A percentile compares a stretch with the other conserved stretches of the same genome.
phyloP scores from a whole-genome alignment of 2,329 filamentous ascomycete species.

The Daldinia sp. region DNA sequence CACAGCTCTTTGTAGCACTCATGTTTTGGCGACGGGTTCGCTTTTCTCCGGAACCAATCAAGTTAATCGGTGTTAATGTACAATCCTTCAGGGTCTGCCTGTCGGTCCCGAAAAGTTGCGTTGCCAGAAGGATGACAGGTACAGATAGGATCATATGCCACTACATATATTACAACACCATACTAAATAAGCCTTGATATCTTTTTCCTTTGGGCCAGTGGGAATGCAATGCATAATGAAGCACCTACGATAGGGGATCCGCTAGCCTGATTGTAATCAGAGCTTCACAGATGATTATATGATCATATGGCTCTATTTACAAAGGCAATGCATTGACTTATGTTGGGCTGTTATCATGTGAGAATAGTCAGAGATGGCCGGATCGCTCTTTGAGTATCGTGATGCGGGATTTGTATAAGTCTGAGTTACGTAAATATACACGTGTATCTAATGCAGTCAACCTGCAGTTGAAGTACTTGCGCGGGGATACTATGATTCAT shows the following conservation, averaged over 20 bases:
- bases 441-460: conserved; percentile 1
- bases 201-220: not conserved
- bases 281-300: not conserved
- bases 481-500: not conserved
- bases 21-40: not conserved
- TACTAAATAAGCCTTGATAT: not conserved
- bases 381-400: not conserved
- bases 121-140: not conserved
- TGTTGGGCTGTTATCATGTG: not conserved
- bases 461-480: not conserved
- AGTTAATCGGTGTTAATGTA: not conserved
- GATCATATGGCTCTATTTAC: not conserved
- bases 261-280: not conserved
- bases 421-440: not conserved
- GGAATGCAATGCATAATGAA: not conserved
- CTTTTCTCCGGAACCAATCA: not conserved
- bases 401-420: not conserved
- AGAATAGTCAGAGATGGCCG: not conserved
- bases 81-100: not conserved
- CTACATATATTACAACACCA: not conserved
- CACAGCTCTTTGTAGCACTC: not conserved
- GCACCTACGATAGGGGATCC: not conserved
- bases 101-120: conserved; percentile 2
- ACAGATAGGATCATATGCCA: not conserved
- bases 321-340: not conserved